Conservation (phyloP, 192 early-diverging fungal genomes). For the Allomyces javanicus region DNA sequence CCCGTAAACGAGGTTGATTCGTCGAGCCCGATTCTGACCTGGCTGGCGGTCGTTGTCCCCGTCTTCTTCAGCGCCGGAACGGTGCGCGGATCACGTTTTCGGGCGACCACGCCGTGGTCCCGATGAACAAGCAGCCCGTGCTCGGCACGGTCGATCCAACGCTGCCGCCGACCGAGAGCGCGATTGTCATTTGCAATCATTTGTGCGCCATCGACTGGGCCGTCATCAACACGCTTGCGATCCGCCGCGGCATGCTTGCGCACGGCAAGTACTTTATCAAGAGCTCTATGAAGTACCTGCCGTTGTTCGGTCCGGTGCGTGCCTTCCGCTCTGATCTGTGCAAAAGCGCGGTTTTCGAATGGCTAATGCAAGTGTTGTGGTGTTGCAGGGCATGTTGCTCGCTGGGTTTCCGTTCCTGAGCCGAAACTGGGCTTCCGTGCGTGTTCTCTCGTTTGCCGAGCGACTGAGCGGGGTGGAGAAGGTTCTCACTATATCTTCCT, state of each 20-base stretch:
- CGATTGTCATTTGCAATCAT: background rate
- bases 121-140: background rate
- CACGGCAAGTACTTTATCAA: slow-evolving; percentile 6
- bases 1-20: too few relatives aligned
- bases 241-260: slow-evolving; percentile 3
- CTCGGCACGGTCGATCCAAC: background rate
- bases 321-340: too few relatives aligned
- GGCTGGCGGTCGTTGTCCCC: too few relatives aligned
- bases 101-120: background rate
- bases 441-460: too few relatives aligned
- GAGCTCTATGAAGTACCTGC: slow-evolving; percentile 2
- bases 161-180: background rate
- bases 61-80: background rate
- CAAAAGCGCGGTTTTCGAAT: too few relatives aligned
- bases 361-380: background rate
- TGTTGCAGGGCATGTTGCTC: background rate
- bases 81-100: background rate
- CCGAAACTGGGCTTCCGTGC: slow-evolving; percentile 4
- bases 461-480: too few relatives aligned
- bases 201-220: background rate
- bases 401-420: slow-evolving; percentile 7
- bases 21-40: too few relatives aligned
- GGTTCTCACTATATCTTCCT: too few relatives aligned
- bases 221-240: slow-evolving; percentile 1
- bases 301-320: background rate